A percentile compares a stretch with the other conserved stretches of the same genome.
These are phyloP conservation scores for Aspergillus udagawae DNA, from an alignment of 2,329 filamentous ascomycete genomes.

Conservation along the genomic window DNA sequence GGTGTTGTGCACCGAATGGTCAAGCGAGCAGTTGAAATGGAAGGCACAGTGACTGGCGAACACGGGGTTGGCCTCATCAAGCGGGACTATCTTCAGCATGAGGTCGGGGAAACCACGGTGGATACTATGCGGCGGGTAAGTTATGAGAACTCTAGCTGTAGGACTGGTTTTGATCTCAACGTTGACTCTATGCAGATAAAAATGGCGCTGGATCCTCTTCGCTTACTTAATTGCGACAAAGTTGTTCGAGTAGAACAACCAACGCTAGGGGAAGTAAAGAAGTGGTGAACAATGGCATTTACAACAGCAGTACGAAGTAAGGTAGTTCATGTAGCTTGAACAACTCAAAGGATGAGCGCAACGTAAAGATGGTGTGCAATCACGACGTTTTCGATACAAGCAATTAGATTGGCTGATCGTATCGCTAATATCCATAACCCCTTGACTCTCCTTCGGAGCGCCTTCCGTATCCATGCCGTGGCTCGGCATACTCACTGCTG, in stretches of 20 bases:
- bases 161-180: neutral
- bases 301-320: neutral
- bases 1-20: slow-evolving; percentile 66
- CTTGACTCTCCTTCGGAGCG: slow-evolving; percentile 16
- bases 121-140: slow-evolving; percentile 62
- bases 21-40: slow-evolving; percentile 64
- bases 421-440: slow-evolving; percentile 19
- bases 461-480: slow-evolving; percentile 18
- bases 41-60: slow-evolving; percentile 69
- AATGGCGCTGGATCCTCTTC: slow-evolving; percentile 62
- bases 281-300: slow-evolving; percentile 34
- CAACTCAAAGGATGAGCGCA: neutral
- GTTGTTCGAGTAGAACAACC: slow-evolving; percentile 55
- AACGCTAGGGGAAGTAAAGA: slow-evolving; percentile 45
- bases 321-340: neutral
- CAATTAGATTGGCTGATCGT: slow-evolving; percentile 5
- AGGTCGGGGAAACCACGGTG: slow-evolving; percentile 58
- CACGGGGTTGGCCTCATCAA: slow-evolving; percentile 69
- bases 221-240: slow-evolving; percentile 62
- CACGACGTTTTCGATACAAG: neutral
- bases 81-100: slow-evolving; percentile 60
- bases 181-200: slow-evolving; percentile 50
- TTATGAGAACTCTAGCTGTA: slow-evolving; percentile 4
- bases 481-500: slow-evolving; percentile 19
- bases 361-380: neutral